Evolutionary conservation across 805 yeast genomes (phyloP).

Genomic region (Saccharomyces cerevisiae): DNA sequence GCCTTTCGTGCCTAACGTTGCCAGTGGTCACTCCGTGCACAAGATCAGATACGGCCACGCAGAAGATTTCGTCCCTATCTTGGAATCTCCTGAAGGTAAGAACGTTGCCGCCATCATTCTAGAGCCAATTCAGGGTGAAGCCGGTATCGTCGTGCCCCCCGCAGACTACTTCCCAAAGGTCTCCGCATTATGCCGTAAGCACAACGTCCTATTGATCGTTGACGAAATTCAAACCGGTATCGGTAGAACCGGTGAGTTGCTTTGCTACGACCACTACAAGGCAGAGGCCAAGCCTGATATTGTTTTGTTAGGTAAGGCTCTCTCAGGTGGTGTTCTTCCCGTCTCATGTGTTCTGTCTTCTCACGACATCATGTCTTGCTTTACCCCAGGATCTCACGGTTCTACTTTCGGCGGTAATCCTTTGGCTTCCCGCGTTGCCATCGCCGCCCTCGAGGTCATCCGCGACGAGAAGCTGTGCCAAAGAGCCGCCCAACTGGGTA

Average conservation of each 20-base stretch:
- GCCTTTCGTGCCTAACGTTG: conserved; percentile 77
- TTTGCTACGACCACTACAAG: conserved; percentile 84
- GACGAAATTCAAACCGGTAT: conserved; percentile 98
- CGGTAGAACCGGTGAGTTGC: conserved; percentile 92
- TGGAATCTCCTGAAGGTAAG: conserved; percentile 66
- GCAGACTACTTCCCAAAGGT: conserved; percentile 68
- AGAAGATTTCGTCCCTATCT: conserved; percentile 79
- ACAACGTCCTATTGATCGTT: conserved; percentile 84
- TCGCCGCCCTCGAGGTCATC: conserved; percentile 87
- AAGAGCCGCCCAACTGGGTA: conserved; percentile 67
- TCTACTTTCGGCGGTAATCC: conserved; percentile 98
- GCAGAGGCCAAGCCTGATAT: conserved; percentile 76
- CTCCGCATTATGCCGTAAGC: conserved; percentile 62
- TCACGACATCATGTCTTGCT: conserved; percentile 78
- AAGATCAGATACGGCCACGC: conserved; percentile 71
- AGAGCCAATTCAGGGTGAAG: conserved; percentile 98
- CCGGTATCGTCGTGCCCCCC: conserved; percentile 94
- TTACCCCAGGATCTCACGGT: conserved; percentile 95
- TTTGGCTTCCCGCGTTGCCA: conserved; percentile 83
- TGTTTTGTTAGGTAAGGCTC: conserved; percentile 85
- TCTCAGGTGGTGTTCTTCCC: conserved; percentile 91
- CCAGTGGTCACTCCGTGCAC: conserved; percentile 52
- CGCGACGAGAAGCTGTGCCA: conserved; percentile 79
- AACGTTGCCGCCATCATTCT: conserved; percentile 82
- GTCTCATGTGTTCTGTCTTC: conserved; percentile 87